Evolutionary conservation across 2,329 filamentous ascomycete species (phyloP), one percentile per base, ranked within the genome.

Genomic region (Fusarium chlamydosporum): DNA sequence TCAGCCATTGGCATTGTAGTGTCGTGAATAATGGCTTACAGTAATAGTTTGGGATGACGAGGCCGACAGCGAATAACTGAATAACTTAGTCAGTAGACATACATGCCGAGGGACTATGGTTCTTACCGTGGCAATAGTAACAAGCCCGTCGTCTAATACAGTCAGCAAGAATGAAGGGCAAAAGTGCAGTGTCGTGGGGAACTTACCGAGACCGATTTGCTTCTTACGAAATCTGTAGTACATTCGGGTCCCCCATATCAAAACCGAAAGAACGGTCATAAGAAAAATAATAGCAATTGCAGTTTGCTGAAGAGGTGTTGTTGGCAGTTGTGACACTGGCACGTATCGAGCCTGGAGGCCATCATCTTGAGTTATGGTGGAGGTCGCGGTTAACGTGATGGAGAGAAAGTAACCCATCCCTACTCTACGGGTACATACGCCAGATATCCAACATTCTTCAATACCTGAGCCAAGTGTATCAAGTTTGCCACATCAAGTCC

Each of bases 201-300:
- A 43, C 70, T 29, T 46, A 72, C 70, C 69, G 26, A 62, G 34
- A 12, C 70, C 65, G 5, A 72, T 10, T 23, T 72, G 65, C 23
- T 72, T 71, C 2, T 71, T 53, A 11, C 45, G 58, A 3, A 55
- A 58, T 10, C 70, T 56, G n/a, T 67, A 62, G 46, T 71, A 69
- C 35, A 72, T 67, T 3, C 67, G 70, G 15, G 68, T 13, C 2
- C 12, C 41, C 61, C 64, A 69, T 27, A 66, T 23, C 37, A 42
- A 72, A 67, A 16, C 18, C 2, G 67, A 61, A 12, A 72, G 63
- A 35, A 58, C 56, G 1, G 59, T 64, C 56, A 71, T 56, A 6
- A 69, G 26, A 15, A 71, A 71, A 29, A 72, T 62, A 18, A 72
- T 69, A 23, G 61, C 69, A 12, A 67, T 45, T 35, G 53, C 70